These are phyloP conservation scores for Incumbomyces lentus DNA, from an alignment of 2,329 filamentous ascomycete species.

Conservation along the genomic window DNA sequence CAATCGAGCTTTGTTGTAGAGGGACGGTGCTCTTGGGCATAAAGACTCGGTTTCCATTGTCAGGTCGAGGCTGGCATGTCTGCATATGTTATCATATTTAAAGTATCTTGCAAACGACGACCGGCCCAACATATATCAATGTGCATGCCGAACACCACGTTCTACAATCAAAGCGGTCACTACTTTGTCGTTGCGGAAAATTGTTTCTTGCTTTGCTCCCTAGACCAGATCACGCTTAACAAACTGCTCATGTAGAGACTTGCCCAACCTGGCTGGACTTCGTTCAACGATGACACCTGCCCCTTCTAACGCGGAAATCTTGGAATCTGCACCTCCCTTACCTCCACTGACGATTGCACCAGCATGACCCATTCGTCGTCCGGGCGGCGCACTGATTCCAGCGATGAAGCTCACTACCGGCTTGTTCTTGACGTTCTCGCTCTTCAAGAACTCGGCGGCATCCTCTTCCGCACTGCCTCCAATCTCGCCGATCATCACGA, in stretches of 20 bases:
- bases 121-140: too few species aligned
- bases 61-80: too few species aligned
- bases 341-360: conserved; percentile 96
- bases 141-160: too few species aligned
- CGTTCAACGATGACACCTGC: conserved; percentile 95
- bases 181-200: neutral
- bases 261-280: conserved; percentile 82
- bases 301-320: conserved; percentile 87
- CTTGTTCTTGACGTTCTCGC: conserved; percentile 87
- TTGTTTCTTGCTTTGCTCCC: neutral
- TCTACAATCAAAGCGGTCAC: too few species aligned
- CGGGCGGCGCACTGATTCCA: conserved; percentile 92
- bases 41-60: too few species aligned
- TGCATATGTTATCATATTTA: too few species aligned
- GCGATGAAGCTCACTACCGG: conserved; percentile 97
- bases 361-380: conserved; percentile 96
- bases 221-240: conserved; percentile 93
- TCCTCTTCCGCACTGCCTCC: conserved; percentile 96
- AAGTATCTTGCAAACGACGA: too few species aligned
- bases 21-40: too few species aligned
- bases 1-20: too few species aligned
- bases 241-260: conserved; percentile 89
- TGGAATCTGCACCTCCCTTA: conserved; percentile 95
- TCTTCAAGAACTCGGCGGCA: conserved; percentile 88
- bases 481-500: conserved; percentile 99